phyloP scores from a whole-genome alignment of 768 basidiomycete genomes.

The Royoungia palumana region DNA sequence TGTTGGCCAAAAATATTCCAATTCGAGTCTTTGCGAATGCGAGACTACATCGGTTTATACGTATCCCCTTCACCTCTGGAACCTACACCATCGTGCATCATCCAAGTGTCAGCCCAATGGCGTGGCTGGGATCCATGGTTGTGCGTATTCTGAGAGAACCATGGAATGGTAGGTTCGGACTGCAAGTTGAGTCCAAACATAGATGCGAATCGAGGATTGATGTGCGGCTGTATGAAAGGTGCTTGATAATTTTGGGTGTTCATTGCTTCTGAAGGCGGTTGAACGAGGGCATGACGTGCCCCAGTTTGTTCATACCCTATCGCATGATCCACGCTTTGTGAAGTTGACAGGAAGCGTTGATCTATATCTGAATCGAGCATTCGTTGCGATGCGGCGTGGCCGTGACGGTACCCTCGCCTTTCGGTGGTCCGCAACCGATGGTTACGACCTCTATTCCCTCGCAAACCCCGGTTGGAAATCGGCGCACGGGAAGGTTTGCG shows the following conservation, averaged over 20 bases:
- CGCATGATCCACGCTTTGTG: constrained; percentile 45
- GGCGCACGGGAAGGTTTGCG: constrained; percentile 13
- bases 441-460: constrained; percentile 24
- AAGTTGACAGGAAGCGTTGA: constrained; percentile 40
- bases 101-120: constrained; percentile 42
- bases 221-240: constrained; percentile 68
- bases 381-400: constrained; percentile 18
- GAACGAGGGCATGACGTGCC: constrained; percentile 11
- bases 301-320: constrained; percentile 41
- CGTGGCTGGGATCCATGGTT: constrained; percentile 10
- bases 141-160: constrained; percentile 15
- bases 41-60: constrained; percentile 27
- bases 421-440: constrained; percentile 16
- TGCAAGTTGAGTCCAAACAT: constrained; percentile 51
- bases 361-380: constrained; percentile 30
- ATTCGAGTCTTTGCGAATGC: constrained; percentile 9
- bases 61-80: constrained; percentile 24
- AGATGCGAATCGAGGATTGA: constrained; percentile 77
- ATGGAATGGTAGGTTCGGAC: constrained; percentile 21
- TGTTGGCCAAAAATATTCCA: constrained; percentile 16
- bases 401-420: constrained; percentile 15
- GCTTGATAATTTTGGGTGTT: constrained; percentile 18
- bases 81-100: constrained; percentile 27
- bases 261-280: constrained; percentile 8
- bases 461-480: constrained; percentile 24